Evolutionary conservation across 1,139 yeast genomes (phyloP), one percentile per base, ranked within the genome.

Genomic region (Fermentozyma sake): DNA sequence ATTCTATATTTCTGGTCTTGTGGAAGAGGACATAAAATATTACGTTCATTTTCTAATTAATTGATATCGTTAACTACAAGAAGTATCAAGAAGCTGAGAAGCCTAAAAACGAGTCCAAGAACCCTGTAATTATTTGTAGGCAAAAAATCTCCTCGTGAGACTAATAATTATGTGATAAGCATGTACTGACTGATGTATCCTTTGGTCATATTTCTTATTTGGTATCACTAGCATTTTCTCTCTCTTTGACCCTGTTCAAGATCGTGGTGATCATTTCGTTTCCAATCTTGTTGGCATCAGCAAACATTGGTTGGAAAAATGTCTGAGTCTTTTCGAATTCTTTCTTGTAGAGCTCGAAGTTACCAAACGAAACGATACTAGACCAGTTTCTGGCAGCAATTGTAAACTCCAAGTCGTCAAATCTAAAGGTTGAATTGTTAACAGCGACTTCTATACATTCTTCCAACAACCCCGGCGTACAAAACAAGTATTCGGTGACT

Each of bases 231-330:
- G 17, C 10, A 9, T 13, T 22, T 22, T 63, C 70, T 20, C 66
- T 47, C 28, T 71, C 73, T 24, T 52, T 53, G 3, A 69, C 79
- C 37, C 76, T 54, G 31, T 66, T 60, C 35, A 79, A 58, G 27
- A 89, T 89, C n/a, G 89, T 85, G 50, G 74, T 77, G 38, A 91
- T 84, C 98, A 91, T 91, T 41, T 85, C 95, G 56, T 91, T 91
- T n/a, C 98, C 97, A 26, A 87, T 68, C 23, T 72, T 75, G 42
- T 80, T 84, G 8, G 97, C 97, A 43, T 87, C 96, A 4, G 84
- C 77, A 33, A 89, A 72, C 84, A 82, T 87, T 6, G 89, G 94
- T 34, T 72, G 63, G 58, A 91, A 91, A 55, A 84, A 91, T 16
- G 63, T 50, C 48, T 87, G 96, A 0, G 94, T 83, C 26, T 69